Conservation (phyloP, 2,329 filamentous ascomycete genomes). For the Ophiostoma ips region DNA sequence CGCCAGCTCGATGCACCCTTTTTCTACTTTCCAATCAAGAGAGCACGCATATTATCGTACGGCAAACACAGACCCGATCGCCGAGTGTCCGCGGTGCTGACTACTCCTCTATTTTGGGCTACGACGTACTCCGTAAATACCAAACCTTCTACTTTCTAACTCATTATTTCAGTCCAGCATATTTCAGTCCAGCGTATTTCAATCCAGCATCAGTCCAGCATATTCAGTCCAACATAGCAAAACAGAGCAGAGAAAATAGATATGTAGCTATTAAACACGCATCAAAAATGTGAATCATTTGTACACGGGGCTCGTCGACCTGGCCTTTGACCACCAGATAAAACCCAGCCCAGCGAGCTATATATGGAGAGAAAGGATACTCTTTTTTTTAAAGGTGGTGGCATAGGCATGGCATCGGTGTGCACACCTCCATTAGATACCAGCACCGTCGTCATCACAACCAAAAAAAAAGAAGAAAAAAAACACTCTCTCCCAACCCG, state of each 20-base stretch:
- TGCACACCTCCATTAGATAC: slow-evolving; percentile 7
- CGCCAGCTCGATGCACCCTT: no score
- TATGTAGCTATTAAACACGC: slow-evolving; percentile 10
- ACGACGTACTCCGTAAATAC: no score
- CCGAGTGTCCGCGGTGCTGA: no score
- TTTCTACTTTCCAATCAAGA: no score
- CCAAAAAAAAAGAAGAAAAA: background rate
- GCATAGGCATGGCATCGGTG: background rate
- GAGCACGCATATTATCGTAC: no score
- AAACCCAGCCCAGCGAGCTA: slow-evolving; percentile 2
- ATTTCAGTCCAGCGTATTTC: no score
- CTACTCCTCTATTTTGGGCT: no score
- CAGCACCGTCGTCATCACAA: background rate
- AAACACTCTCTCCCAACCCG: background rate
- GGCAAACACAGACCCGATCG: no score
- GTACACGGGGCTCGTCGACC: slow-evolving; percentile 6
- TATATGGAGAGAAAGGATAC: slow-evolving; percentile 4
- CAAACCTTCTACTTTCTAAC: no score
- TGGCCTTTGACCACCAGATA: background rate
- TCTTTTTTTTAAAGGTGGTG: background rate
- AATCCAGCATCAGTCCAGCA: no score
- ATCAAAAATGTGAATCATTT: slow-evolving; percentile 9
- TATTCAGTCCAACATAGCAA: slow-evolving; percentile 3
- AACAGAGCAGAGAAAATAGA: slow-evolving; percentile 1
- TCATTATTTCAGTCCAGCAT: no score